Evolutionary conservation across 164 flowering plant species (phyloP), one percentile per base, ranked within the genome.

Genomic region (Pachysandra terminalis): DNA sequence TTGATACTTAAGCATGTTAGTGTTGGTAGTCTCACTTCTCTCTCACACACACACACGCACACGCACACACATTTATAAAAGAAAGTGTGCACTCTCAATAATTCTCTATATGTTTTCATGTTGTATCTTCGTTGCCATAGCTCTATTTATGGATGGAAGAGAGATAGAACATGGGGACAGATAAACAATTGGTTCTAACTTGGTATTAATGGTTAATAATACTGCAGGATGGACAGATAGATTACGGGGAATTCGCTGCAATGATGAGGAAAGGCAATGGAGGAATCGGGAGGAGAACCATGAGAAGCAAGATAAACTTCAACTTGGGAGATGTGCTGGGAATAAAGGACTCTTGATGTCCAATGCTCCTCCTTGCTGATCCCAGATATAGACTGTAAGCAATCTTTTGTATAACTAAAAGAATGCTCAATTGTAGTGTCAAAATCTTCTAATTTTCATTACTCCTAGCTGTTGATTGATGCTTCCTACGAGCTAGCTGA

Each of bases 181-280:
- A 32, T 7, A 32, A 32, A 32, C 37, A 32, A 3, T 25, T 59
- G 25, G 65, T 65, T 41, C 40, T 56, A 53, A 72, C 16, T 64
- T 74, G 52, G 22, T 17, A 0, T 22, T 55, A 22, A 32, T 56
- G 22, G 52, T 15, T 28, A 10, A 21, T 5, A 6, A 14, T 62
- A 74, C 54, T 77, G 62, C 81, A 92, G 97, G 97, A 92, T 77
- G 97, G 97, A 13, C 79, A 82, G 56, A 92, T 92, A 53, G 97
- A 92, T 73, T 92, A 84, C 69, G 78, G 67, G 21, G 97, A 92
- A 77, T 92, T 92, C 71, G 72, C 91, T 10, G 86, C 96, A 21
- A 92, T 92, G 97, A 92, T 92, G 97, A 87, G 83, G 75, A 81
- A 79, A 72, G 92, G 90, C 17, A 83, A 84, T 71, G 84, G 81